Base-by-base conservation (phyloP, 306 rosid species). In the Morella rubra region DNA sequence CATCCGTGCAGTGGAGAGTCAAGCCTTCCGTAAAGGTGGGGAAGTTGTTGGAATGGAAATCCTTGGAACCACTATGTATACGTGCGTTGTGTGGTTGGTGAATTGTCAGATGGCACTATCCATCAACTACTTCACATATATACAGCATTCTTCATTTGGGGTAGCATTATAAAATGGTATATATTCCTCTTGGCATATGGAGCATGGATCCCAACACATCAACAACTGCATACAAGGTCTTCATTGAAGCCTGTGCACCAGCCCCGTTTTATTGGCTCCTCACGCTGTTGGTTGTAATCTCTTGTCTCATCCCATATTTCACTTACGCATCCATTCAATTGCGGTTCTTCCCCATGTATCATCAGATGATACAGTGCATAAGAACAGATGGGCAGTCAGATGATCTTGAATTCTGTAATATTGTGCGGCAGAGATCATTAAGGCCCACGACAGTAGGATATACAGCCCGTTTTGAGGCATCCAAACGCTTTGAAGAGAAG, bases 91-190 rank as follows among this genome's bases (percentile, higher is more conserved):
- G 73, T 96, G 99, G 98, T 92, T 79, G 44, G 99, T 96, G 71
- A 96, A 96, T 86, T 88, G 97, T 73, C 99, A 96, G 81, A 92
- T 96, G 99, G 98, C 98, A 41, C 66, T 96, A 40, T 92, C 96
- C 37, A 87, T 96, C 81, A 88, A 72, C 62, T 91, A 92, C 87
- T 92, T 96, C 90, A 89, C 99, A 40, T 89, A 86, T 49, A 80
- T 96, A 41, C 99, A 96, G 51, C 98, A 96, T 74, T 92, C 75
- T 85, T 96, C 92, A 89, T 96, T 59, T 96, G 99, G 99, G 99
- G 99, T 69, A 79, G 99, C 84, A 81, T 89, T 64, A 9, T 75
- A 4, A 78, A 88, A 44, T 96, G 97, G 99, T 96, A 96, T 53
- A 44, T 96, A 32, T 96, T 92, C 89, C 97, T 89, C 47, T 8